Percentiles rank a stretch among this genome's conserved stretches.
Evolutionary conservation across 768 basidiomycete genomes (phyloP).

Genomic region (Serendipita sp.): DNA sequence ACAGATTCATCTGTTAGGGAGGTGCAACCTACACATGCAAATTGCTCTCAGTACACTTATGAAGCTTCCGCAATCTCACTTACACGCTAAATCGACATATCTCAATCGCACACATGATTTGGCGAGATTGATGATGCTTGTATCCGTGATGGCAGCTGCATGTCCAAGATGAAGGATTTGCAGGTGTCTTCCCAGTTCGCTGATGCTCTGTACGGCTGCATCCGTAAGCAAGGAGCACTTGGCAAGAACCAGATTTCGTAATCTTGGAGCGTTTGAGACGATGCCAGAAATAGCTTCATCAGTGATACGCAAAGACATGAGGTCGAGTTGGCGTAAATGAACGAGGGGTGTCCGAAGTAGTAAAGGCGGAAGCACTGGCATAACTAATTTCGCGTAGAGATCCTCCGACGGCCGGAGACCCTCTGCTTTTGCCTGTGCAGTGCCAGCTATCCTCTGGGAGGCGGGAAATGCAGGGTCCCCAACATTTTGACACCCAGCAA

Average conservation of each 20-base stretch:
- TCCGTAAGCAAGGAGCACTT: constrained; percentile 74
- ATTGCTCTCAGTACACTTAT: constrained; percentile 11
- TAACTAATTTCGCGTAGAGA: constrained; percentile 28
- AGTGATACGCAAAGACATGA: constrained; percentile 76
- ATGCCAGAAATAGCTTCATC: constrained; percentile 61
- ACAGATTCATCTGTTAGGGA: constrained; percentile 87
- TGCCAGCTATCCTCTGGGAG: constrained; percentile 25
- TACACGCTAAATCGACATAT: constrained; percentile 94
- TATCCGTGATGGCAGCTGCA: constrained; percentile 66
- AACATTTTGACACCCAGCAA: constrained; percentile 62
- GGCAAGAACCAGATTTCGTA: constrained; percentile 74
- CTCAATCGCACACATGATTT: constrained; percentile 76
- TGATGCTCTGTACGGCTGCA: constrained; percentile 66
- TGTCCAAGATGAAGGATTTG: constrained; percentile 96
- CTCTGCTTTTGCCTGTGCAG: constrained; percentile 23
- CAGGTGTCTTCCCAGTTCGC: constrained; percentile 74
- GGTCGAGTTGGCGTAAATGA: constrained; percentile 81
- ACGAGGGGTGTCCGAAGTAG: constrained; percentile 51
- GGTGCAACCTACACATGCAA: constrained; percentile 46
- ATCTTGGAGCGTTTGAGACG: constrained; percentile 61
- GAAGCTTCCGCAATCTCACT: constrained; percentile 20
- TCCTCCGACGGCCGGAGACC: constrained; percentile 31
- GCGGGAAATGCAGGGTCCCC: constrained; percentile 81
- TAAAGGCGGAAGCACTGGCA: constrained; percentile 47
- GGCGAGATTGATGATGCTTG: constrained; percentile 68